Evolutionary conservation across 176 grass and related monocot species (phyloP).

Genomic region (Avena eriantha): DNA sequence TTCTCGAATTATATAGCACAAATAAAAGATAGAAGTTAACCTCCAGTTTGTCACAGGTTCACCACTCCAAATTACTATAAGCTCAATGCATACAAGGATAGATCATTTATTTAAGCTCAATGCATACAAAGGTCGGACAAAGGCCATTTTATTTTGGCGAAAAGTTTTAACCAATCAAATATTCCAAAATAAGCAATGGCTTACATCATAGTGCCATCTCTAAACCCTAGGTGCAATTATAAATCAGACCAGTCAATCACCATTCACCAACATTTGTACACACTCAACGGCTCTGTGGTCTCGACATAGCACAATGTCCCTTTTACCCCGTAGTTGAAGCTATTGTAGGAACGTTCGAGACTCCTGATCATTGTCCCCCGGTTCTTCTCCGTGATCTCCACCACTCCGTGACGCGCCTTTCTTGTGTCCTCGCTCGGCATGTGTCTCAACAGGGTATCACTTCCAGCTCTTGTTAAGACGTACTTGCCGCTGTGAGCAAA

Average conservation of each 20-base stretch:
- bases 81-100: background rate
- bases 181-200: background rate
- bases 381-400: background rate
- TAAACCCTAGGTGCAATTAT: background rate
- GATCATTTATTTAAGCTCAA: background rate
- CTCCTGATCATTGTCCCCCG: background rate
- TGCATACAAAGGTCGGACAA: background rate
- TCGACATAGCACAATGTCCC: background rate
- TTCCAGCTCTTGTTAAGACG: background rate
- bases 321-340: background rate
- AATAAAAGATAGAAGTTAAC: background rate
- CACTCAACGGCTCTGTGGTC: background rate
- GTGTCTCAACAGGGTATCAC: background rate
- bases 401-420: background rate
- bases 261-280: background rate
- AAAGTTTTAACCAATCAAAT: background rate
- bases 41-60: background rate
- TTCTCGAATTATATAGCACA: background rate
- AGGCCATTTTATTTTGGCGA: background rate
- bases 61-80: background rate
- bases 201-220: background rate
- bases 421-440: background rate
- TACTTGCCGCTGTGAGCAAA: background rate
- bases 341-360: background rate
- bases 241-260: background rate